Evolutionary conservation across 2,329 filamentous ascomycete species (phyloP).

Genomic region (Pseudopyricularia javanii): DNA sequence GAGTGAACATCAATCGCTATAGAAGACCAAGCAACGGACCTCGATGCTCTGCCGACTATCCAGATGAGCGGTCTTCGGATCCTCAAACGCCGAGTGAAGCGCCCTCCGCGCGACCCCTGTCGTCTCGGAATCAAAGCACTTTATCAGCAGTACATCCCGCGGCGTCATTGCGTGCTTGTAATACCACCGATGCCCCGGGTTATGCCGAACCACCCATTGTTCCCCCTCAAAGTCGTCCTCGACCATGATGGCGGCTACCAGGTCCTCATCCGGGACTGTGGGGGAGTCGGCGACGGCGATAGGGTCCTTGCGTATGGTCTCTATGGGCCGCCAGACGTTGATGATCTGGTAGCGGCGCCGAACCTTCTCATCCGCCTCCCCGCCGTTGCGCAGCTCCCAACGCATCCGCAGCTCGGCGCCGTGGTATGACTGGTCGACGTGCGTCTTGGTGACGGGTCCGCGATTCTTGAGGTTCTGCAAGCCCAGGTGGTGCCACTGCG

Average conservation of each 20-base stretch:
- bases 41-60: constrained; percentile 41
- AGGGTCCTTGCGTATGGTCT: constrained; percentile 29
- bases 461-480: constrained; percentile 35
- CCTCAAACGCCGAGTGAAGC: constrained; percentile 40
- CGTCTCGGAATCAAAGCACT: constrained; percentile 34
- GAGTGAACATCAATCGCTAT: constrained; percentile 7
- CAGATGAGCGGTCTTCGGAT: constrained; percentile 21
- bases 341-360: constrained; percentile 9
- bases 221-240: constrained; percentile 18
- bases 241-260: constrained; percentile 22
- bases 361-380: constrained; percentile 9
- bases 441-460: constrained; percentile 31
- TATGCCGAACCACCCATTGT: constrained; percentile 23
- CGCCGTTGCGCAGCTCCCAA: constrained; percentile 7
- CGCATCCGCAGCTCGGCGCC: constrained; percentile 12
- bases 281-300: constrained; percentile 25
- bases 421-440: constrained; percentile 27
- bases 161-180: constrained; percentile 36
- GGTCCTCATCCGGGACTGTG: constrained; percentile 23
- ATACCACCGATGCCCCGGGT: constrained; percentile 32
- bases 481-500: constrained; percentile 34
- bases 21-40: constrained; percentile 38
- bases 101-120: constrained; percentile 31
- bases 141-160: constrained; percentile 41
- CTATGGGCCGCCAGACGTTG: constrained; percentile 31